A percentile compares a stretch with the other conserved stretches of the same genome.
phyloP scores from a whole-genome alignment of 768 basidiomycete genomes.

The Tylopilus felleus region DNA sequence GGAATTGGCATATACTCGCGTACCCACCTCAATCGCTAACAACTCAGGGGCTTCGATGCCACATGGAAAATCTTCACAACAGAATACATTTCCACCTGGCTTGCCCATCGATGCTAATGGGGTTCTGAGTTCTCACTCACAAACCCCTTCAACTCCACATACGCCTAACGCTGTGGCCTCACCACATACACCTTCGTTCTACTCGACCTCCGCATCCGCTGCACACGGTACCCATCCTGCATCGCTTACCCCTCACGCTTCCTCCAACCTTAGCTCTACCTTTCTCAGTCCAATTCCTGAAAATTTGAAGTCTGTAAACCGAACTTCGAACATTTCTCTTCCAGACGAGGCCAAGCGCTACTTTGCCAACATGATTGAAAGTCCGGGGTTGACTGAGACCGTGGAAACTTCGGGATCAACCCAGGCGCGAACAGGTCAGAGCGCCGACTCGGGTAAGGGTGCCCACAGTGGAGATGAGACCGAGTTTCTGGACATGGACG shows the following conservation, averaged over 20 bases:
- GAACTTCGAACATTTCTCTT: conserved; percentile 66
- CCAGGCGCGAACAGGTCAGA: not conserved
- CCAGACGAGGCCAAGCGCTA: conserved; percentile 77
- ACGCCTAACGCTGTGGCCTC: conserved; percentile 22
- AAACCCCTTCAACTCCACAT: conserved; percentile 8
- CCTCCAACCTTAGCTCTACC: conserved; percentile 17
- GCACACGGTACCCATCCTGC: conserved; percentile 9
- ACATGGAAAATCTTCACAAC: conserved; percentile 9
- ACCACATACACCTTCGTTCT: conserved; percentile 6
- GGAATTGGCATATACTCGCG: conserved; percentile 6
- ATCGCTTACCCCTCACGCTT: conserved; percentile 17
- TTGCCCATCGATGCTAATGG: conserved; percentile 1
- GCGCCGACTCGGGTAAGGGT: not conserved
- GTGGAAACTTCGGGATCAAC: not conserved
- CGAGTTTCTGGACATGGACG: conserved; percentile 65
- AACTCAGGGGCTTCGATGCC: conserved; percentile 1
- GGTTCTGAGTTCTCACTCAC: conserved; percentile 5
- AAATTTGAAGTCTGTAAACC: conserved; percentile 40
- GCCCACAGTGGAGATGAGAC: conserved; percentile 31
- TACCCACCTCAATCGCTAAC: conserved; percentile 1
- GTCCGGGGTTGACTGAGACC: conserved; percentile 35
- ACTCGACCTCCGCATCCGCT: conserved; percentile 15
- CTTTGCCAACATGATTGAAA: conserved; percentile 60
- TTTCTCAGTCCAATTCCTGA: conserved; percentile 28
- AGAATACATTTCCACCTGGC: not conserved